Base-by-base conservation (phyloP, 148 eudicot genomes). In the Rhododendron williamsianum region DNA sequence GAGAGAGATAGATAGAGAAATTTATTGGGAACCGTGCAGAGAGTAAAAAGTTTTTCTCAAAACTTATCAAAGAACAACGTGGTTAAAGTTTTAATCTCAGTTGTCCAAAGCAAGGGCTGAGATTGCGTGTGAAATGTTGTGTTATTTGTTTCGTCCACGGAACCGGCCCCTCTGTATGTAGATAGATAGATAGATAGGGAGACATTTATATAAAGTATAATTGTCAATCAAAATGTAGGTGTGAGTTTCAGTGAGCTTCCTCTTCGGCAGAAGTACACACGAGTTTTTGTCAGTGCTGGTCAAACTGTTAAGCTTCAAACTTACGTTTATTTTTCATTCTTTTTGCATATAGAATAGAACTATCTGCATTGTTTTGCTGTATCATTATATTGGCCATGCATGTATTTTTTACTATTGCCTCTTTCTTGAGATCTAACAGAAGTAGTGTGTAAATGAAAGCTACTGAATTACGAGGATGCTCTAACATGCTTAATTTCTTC, bases 361-460 rank as follows among this genome's bases (percentile, higher is more conserved):
- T 3, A 9, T 45, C 23, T 74, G 78, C 12, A 3, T 41, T 36
- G 21, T 41, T 18, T 4, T 76, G 25, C n/a, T 76, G 12, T 19
- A 74, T 16, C 21, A 76, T 6, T 35, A 73, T 30, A 71, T 65
- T 65, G 71, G 12, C 27, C 73, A 25, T 67, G 73, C 36, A 65
- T 65, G 73, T 27, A 36, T 67, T 73, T 16, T 73, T 85, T 43
- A 52, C 67, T 69, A 73, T 33, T 73, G 69, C 69, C 35, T 52
- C 10, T 82, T 30, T 83, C 78, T 83, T 35, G 9, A 65, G 83
- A 58, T 81, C 51, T 51, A 60, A n/a, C 52, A 73, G 84, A 83
- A 10, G 78, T 49, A 41, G 19, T 27, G 63, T 19, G 21, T 35
- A 15, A 30, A 6, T 33, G 46, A 54, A 80, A 80, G 43, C 67